Percentiles rank a stretch among this genome's conserved stretches.
phyloP scores from a whole-genome alignment of 495 filamentous ascomycete genomes.

The Lophiotrema nucula region DNA sequence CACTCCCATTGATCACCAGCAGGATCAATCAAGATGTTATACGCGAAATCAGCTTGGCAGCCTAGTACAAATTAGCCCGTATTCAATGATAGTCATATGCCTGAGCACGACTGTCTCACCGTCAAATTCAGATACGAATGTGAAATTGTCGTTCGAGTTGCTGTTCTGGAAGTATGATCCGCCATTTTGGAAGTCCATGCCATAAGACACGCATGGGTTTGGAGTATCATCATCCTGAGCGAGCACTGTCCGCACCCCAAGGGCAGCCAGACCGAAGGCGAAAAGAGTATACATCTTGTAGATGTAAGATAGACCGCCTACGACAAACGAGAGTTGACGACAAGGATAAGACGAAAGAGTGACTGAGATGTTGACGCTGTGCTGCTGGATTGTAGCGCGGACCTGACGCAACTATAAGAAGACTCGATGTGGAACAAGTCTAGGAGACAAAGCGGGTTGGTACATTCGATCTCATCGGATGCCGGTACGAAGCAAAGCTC shows the following conservation, averaged over 20 bases:
- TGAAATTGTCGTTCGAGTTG: conserved; percentile 38
- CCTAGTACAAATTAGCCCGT: conserved; percentile 22
- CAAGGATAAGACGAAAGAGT: no score
- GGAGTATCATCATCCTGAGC: no score
- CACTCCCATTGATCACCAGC: conserved; percentile 38
- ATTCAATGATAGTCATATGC: background rate
- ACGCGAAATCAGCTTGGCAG: conserved; percentile 35
- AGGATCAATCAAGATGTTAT: conserved; percentile 42
- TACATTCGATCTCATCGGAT: no score
- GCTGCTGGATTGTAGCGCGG: no score
- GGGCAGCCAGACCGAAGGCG: conserved; percentile 9
- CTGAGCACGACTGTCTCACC: conserved; percentile 4
- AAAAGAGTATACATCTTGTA: no score
- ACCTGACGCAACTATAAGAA: no score
- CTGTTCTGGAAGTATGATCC: conserved; percentile 41
- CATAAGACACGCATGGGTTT: conserved; percentile 30
- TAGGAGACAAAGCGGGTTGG: no score
- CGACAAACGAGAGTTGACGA: no score
- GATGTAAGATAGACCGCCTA: no score
- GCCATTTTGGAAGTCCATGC: conserved; percentile 42
- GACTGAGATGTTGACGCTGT: no score
- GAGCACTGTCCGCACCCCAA: conserved; percentile 9
- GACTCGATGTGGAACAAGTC: no score
- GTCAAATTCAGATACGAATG: conserved; percentile 38
- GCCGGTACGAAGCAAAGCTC: no score